Evolutionary conservation across 352 stramenopile species (phyloP).

Genomic region (Blastocystis sp.): DNA sequence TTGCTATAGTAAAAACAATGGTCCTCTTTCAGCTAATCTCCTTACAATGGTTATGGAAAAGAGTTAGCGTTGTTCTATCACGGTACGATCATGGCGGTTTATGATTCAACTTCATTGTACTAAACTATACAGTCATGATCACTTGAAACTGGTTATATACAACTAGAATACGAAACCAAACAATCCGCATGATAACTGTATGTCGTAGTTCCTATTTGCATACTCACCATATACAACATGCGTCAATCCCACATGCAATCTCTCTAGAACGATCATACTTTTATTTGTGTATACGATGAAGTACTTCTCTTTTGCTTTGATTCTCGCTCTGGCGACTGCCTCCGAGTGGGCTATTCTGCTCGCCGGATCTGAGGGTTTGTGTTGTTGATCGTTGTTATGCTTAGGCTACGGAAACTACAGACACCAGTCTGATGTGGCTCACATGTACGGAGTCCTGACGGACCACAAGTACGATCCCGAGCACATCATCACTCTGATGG

Average conservation of each 20-base stretch:
- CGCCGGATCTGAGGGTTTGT: slow-evolving; percentile 7
- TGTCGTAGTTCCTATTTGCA: background rate
- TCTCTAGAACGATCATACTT: background rate
- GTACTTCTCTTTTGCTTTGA: slow-evolving; percentile 20
- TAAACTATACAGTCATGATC: too few relatives aligned
- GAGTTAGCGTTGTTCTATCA: too few relatives aligned
- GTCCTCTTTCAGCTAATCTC: too few relatives aligned
- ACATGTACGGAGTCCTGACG: slow-evolving; percentile 76
- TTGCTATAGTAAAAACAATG: too few relatives aligned
- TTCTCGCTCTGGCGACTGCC: slow-evolving; percentile 19
- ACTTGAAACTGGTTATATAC: too few relatives aligned
- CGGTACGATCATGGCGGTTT: too few relatives aligned
- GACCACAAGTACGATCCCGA: slow-evolving; percentile 73
- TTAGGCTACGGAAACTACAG: slow-evolving; percentile 76
- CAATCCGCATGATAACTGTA: background rate
- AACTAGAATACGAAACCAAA: too few relatives aligned
- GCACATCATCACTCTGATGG: slow-evolving; percentile 79
- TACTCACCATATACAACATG: background rate
- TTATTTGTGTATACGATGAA: slow-evolving; percentile 43
- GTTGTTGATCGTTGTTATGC: background rate
- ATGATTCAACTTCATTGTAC: too few relatives aligned
- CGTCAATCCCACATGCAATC: background rate
- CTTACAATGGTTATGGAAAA: too few relatives aligned
- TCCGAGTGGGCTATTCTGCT: slow-evolving; percentile 40
- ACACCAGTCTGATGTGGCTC: slow-evolving; percentile 71